Base-by-base conservation (phyloP, 345 rosid species). In the Xanthoceras sorbifolium region DNA sequence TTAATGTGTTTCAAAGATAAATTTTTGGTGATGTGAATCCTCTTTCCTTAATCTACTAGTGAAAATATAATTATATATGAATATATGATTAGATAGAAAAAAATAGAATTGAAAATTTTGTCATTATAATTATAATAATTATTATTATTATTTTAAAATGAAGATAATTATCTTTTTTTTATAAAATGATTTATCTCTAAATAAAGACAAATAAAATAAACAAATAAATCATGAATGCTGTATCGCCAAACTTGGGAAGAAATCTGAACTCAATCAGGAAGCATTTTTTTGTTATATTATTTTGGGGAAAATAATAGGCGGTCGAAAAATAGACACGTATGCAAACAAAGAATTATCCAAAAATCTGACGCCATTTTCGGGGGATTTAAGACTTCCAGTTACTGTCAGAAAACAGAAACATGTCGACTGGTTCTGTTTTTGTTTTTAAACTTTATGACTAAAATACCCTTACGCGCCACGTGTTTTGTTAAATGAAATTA, bases 401-500 rank as follows among this genome's bases (percentile, higher is more conserved):
- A 29, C 44, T 36, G 66, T 72, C 75, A 38, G 66, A 59, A 71
- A 15, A 5, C 48, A 34, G 38, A 29, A 28, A 54, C 74, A 14
- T n/a, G 64, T 55, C 4, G 5, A 36, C 40, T 2, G 3, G 54
- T 48, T n/a, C 25, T n/a, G 60, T 3, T 54, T n/a, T 54, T 6
- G 2, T 20, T 54, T 7, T 18, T 20, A 23, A 2, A 26, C 42
- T 26, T 17, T 46, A 26, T 73, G 57, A 61, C 76, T 6, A 73
- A 73, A 42, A 44, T 61, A 18, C 76, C 76, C 76, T 61, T 10
- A 54, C 9, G 9, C 0, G 66, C 23, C 46, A 34, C 68, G 48
- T 36, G 60, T 54, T 0, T 20, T 25, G 1, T 54, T n/a, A 20
- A 20, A 7, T 54, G 25, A 54, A 54, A n/a, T 54, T 22, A 54